phyloP scores from a whole-genome alignment of 1,284 basidiomycete genomes.

The Cryptococcus sp. region DNA sequence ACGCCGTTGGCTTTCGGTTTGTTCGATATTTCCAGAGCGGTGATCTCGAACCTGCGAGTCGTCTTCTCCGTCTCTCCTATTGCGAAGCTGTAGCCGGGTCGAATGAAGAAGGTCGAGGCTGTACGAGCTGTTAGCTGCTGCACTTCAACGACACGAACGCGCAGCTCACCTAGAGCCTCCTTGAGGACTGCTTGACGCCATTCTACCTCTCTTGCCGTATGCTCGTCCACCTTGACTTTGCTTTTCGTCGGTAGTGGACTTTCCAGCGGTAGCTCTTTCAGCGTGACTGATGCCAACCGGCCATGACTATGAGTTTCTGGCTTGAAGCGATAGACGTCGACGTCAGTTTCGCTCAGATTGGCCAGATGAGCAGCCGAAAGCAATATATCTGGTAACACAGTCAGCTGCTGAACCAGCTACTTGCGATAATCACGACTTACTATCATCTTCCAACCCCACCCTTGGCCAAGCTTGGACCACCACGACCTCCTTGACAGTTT shows the following conservation, averaged over 20 bases:
- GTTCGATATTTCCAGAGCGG: slow-evolving; percentile 60
- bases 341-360: slow-evolving; percentile 24
- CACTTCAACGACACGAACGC: not conserved
- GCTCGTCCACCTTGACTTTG: slow-evolving; percentile 6
- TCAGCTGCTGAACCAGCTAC: not conserved
- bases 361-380: slow-evolving; percentile 26
- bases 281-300: slow-evolving; percentile 25
- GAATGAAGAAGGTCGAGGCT: slow-evolving; percentile 76
- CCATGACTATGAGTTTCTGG: slow-evolving; percentile 17
- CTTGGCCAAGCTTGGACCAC: slow-evolving; percentile 46
- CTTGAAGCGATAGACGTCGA: slow-evolving; percentile 34
- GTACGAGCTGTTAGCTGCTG: not conserved
- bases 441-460: slow-evolving; percentile 36
- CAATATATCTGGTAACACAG: slow-evolving; percentile 12
- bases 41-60: slow-evolving; percentile 60
- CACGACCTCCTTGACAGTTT: slow-evolving; percentile 4
- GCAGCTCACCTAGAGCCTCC: slow-evolving; percentile 49
- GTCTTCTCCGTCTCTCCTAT: slow-evolving; percentile 57
- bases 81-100: slow-evolving; percentile 63
- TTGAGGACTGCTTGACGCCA: slow-evolving; percentile 55
- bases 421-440: slow-evolving; percentile 20
- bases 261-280: slow-evolving; percentile 19
- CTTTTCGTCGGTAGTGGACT: not conserved
- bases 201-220: slow-evolving; percentile 36
- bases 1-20: slow-evolving; percentile 63